phyloP scores from a whole-genome alignment of 805 yeast species.

The Suhomyces sp. region DNA sequence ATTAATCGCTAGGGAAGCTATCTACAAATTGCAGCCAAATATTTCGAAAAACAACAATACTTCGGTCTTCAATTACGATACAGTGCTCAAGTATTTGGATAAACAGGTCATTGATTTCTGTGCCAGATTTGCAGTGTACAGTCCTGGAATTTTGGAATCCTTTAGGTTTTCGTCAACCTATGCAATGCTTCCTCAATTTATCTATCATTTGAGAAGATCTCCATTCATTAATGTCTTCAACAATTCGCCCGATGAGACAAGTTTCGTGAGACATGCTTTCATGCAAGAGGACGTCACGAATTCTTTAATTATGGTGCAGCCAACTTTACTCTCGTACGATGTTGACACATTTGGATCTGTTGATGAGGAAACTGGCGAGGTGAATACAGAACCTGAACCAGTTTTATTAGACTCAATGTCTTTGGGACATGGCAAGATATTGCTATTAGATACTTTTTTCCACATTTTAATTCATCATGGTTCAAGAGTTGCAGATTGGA shows the following conservation, averaged over 20 bases:
- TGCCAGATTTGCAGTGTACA: conserved; percentile 46
- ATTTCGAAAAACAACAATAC: conserved; percentile 13
- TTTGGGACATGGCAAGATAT: conserved; percentile 52
- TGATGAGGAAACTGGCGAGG: conserved; percentile 28
- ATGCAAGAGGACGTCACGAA: conserved; percentile 60
- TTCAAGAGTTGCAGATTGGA: conserved; percentile 64
- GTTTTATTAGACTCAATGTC: conserved; percentile 65
- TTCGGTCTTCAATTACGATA: conserved; percentile 19
- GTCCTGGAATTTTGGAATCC: conserved; percentile 44
- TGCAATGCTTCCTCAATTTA: conserved; percentile 61
- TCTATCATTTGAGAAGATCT: conserved; percentile 65
- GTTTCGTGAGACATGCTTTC: conserved; percentile 60
- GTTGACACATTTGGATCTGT: conserved; percentile 39
- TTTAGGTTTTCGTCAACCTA: conserved; percentile 49
- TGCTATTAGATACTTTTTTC: conserved; percentile 66
- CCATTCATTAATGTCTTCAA: conserved; percentile 64
- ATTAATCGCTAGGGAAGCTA: conserved; percentile 53
- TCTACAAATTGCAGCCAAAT: conserved; percentile 35
- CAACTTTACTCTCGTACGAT: conserved; percentile 59
- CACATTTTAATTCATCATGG: conserved; percentile 68
- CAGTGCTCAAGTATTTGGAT: conserved; percentile 50
- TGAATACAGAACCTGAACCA: conserved; percentile 51
- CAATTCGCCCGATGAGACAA: conserved; percentile 71
- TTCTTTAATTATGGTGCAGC: conserved; percentile 67
- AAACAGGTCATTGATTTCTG: conserved; percentile 46